Evolutionary conservation across 2,329 filamentous ascomycete species (phyloP).

Genomic region (Scytalidium lignicola): DNA sequence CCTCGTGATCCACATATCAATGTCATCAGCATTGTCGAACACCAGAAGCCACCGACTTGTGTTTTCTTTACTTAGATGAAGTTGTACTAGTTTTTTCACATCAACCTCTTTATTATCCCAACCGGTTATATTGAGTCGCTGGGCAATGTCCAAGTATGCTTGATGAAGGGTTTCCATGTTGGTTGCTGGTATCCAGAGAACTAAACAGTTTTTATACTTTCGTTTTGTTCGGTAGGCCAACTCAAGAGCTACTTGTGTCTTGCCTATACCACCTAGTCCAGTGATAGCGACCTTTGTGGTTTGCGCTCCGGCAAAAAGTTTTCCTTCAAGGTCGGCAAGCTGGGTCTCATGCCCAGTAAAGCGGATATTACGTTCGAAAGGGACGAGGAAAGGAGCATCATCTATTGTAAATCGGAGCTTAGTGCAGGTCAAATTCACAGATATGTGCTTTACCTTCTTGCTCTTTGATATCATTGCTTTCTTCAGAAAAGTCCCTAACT

Average conservation of each 20-base stretch:
- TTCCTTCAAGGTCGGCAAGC: constrained; percentile 22
- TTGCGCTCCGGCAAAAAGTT: constrained; percentile 18
- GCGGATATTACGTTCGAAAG: constrained; percentile 10
- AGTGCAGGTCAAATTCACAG: too few species aligned
- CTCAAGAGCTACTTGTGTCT: constrained; percentile 35
- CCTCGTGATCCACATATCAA: constrained; percentile 19
- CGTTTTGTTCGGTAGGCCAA: constrained; percentile 33
- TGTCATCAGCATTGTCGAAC: constrained; percentile 38
- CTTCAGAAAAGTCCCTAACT: too few species aligned
- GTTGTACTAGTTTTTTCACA: constrained; percentile 8
- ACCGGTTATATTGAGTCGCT: constrained; percentile 20
- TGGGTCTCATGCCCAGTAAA: constrained; percentile 23
- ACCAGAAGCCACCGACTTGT: constrained; percentile 35
- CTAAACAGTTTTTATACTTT: constrained; percentile 29
- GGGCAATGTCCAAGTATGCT: constrained; percentile 31
- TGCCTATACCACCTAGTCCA: constrained; percentile 37
- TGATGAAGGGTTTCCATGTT: constrained; percentile 35
- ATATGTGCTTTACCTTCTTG: too few species aligned
- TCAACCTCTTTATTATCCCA: constrained; percentile 11
- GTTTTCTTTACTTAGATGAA: constrained; percentile 10
- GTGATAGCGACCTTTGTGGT: constrained; percentile 23
- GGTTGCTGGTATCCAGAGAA: constrained; percentile 40
- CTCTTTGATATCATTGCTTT: too few species aligned
- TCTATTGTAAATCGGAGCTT: too few species aligned
- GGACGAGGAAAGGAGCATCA: constrained; percentile 1